Percentiles rank a stretch among this genome's conserved stretches.
These are phyloP conservation scores for Paradendryphiella salina DNA, from an alignment of 2,329 filamentous ascomycete species.

Conservation along the genomic window DNA sequence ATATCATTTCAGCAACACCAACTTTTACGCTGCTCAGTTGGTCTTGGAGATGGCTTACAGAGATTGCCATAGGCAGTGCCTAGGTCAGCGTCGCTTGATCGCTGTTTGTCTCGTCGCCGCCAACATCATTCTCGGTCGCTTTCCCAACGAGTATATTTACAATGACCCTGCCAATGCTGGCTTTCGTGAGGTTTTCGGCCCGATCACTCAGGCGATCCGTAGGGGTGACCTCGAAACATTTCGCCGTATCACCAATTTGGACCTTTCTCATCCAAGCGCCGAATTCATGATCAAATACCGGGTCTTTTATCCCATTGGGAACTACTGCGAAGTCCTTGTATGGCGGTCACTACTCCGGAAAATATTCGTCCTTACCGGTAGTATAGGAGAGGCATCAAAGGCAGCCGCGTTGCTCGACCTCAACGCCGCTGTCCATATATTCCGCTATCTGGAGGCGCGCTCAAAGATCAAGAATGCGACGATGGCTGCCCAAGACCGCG, in stretches of 20 bases:
- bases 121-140: slow-evolving; percentile 82
- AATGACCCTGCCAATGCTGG: slow-evolving; percentile 69
- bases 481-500: slow-evolving; percentile 33
- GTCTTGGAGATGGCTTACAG: slow-evolving; percentile 80
- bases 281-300: slow-evolving; percentile 76
- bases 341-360: slow-evolving; percentile 82
- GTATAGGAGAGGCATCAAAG: slow-evolving; percentile 56
- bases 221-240: slow-evolving; percentile 75
- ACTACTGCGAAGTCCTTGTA: slow-evolving; percentile 76
- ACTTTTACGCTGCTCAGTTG: slow-evolving; percentile 75
- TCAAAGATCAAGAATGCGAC: slow-evolving; percentile 32
- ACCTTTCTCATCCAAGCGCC: slow-evolving; percentile 28
- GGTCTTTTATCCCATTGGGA: slow-evolving; percentile 73
- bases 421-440: slow-evolving; percentile 65
- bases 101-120: slow-evolving; percentile 80
- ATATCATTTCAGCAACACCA: slow-evolving; percentile 82
- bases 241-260: slow-evolving; percentile 64
- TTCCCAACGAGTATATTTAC: slow-evolving; percentile 71
- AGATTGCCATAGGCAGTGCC: slow-evolving; percentile 61
- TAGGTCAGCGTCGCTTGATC: slow-evolving; percentile 74
- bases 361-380: slow-evolving; percentile 76
- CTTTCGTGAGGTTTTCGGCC: slow-evolving; percentile 68
- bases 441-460: slow-evolving; percentile 66
- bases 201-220: slow-evolving; percentile 72
- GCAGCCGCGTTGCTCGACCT: slow-evolving; percentile 74